Evolutionary conservation across 495 filamentous ascomycete species (phyloP).

Genomic region (Aspergillus conjunctus): DNA sequence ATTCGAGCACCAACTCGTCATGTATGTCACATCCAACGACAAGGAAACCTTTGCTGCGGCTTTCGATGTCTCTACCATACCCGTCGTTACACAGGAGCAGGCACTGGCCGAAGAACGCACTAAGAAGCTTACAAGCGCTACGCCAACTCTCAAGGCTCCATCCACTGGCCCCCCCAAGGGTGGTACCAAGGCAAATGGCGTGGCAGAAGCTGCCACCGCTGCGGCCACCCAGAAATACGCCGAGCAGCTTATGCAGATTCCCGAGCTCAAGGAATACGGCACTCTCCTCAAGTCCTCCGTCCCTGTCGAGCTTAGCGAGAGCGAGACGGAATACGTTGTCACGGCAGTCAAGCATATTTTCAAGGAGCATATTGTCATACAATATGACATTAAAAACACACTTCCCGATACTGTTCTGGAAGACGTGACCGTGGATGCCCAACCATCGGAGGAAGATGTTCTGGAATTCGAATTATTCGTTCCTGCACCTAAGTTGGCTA

Average conservation of each 20-base stretch:
- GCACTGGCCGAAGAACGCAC: conserved; percentile 95
- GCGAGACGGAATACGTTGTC: conserved; percentile 97
- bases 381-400: conserved; percentile 98
- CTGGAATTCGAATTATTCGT: conserved; percentile 92
- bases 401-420: conserved; percentile 85
- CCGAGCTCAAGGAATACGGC: conserved; percentile 88
- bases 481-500: conserved; percentile 75
- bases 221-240: conserved; percentile 85
- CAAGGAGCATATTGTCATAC: conserved; percentile 92
- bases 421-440: conserved; percentile 86
- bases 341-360: conserved; percentile 94
- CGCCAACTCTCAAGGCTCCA: conserved; percentile 93
- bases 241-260: conserved; percentile 81
- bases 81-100: conserved; percentile 94
- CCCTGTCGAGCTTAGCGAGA: conserved; percentile 88
- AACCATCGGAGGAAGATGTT: conserved; percentile 76
- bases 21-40: conserved; percentile 92
- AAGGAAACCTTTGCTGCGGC: conserved; percentile 80
- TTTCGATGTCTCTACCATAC: conserved; percentile 88
- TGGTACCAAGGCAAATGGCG: conserved; percentile 55
- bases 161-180: conserved; percentile 79
- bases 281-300: conserved; percentile 84
- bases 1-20: conserved; percentile 95
- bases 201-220: conserved; percentile 73
- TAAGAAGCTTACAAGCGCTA: conserved; percentile 90